A percentile compares a stretch with the other conserved stretches of the same genome.
phyloP scores from a whole-genome alignment of 805 yeast species.

The Pichia insulana region DNA sequence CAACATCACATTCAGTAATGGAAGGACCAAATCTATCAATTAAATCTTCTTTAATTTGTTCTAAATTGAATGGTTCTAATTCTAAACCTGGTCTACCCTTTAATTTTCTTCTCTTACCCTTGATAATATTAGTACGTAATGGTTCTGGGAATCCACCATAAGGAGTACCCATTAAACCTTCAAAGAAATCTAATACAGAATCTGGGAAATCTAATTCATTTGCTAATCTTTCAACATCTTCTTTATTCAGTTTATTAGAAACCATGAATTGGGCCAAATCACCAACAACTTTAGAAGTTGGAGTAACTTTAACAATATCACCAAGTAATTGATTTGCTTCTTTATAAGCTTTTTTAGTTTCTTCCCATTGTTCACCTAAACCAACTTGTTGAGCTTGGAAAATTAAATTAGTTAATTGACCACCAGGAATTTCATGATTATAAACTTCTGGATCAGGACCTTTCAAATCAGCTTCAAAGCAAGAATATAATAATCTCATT shows the following conservation, averaged over 20 bases:
- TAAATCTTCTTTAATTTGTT: conserved; percentile 63
- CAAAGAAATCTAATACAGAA: conserved; percentile 95
- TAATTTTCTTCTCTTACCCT: conserved; percentile 88
- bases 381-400: conserved; percentile 99
- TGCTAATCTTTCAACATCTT: conserved; percentile 85
- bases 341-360: conserved; percentile 89
- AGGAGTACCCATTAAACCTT: conserved; percentile 98
- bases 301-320: conserved; percentile 96
- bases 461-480: conserved; percentile 96
- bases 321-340: conserved; percentile 88
- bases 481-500: conserved; percentile 91
- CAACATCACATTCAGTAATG: conserved; percentile 83
- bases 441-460: conserved; percentile 99
- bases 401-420: conserved; percentile 92
- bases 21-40: conserved; percentile 61
- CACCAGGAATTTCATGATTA: conserved; percentile 98
- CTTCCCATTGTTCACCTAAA: conserved; percentile 91
- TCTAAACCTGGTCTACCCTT: conserved; percentile 86
- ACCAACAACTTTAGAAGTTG: conserved; percentile 99
- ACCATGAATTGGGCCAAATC: conserved; percentile 99
- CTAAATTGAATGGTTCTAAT: conserved; percentile 77
- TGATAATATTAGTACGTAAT: conserved; percentile 80
- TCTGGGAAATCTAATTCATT: conserved; percentile 95
- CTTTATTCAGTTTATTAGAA: conserved; percentile 76
- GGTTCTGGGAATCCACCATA: conserved; percentile 99